These are phyloP conservation scores for Citrus medica DNA, from an alignment of 345 rosid genomes.

Conservation along the genomic window DNA sequence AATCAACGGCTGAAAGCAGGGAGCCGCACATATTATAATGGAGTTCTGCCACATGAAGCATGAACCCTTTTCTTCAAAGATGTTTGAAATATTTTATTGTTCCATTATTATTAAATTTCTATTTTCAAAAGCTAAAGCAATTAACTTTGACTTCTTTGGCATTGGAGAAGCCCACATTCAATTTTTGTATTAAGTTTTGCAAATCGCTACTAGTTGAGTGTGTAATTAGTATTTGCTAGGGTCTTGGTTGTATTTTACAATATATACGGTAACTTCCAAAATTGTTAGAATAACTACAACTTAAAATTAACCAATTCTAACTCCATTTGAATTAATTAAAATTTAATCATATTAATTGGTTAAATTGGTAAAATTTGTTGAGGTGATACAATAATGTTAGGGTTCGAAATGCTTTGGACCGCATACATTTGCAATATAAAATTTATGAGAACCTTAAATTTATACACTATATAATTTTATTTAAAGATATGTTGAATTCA, in stretches of 20 bases:
- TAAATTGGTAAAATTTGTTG: no score
- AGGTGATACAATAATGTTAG: no score
- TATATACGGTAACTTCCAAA: not conserved
- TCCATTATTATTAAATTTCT: not conserved
- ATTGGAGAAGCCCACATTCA: not conserved
- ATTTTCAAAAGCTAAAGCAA: conserved; percentile 6
- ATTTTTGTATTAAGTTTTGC: not conserved
- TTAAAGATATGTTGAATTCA: no score
- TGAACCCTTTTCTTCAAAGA: not conserved
- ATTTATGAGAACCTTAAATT: no score
- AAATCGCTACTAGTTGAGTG: not conserved
- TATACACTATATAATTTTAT: no score
- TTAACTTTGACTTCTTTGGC: conserved; percentile 7
- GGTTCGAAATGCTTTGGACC: no score
- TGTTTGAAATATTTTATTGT: not conserved
- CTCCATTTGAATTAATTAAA: no score
- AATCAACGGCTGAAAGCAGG: conserved; percentile 6
- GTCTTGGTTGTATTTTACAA: not conserved
- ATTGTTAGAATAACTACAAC: not conserved
- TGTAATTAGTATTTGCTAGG: not conserved
- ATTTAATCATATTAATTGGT: no score
- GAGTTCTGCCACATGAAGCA: not conserved
- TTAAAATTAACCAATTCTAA: no score
- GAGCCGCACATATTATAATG: not conserved
- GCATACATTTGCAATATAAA: no score